Base-by-base conservation (phyloP, 768 basidiomycete species). In the Lyophyllum atratum region DNA sequence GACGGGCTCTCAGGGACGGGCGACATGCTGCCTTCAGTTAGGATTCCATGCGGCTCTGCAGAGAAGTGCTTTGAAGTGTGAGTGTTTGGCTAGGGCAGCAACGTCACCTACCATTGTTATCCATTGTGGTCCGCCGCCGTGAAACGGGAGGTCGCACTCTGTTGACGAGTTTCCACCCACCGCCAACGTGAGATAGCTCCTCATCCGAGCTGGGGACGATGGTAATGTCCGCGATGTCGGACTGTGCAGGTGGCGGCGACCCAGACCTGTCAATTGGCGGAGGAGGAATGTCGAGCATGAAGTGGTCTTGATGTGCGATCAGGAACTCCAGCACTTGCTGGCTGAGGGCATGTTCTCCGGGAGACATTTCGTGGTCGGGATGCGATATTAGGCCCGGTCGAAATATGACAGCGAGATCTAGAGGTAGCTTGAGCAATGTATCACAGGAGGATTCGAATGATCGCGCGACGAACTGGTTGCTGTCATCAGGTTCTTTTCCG, bases 381-480 rank as follows among this genome's bases (percentile, higher is more conserved):
- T 95, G 93, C 9, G 93, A 91, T 57, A 99, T 86, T 4, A 99
- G 77, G 17, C 95, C 97, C 0, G 97, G 97, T 56, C 95, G 91
- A 74, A 99, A 99, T 62, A 98, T 96, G 45, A 96, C 90, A 17
- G 96, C 97, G 19, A 99, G 86, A 74, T 99, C 96, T 93, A 24
- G 10, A 51, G 52, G 11, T 17, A 40, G 39, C 26, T 54, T 50
- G 44, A 52, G 29, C 26, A 45, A 21, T 37, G 22, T 49, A 12
- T 42, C 34, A 34, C 42, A 28, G 31, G 47, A 26, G 14, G 11
- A 25, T 40, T 51, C 22, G 52, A 55, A 54, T n/a, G 31, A 33
- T 25, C 3, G 14, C 46, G 37, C 25, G 31, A 83, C 91, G 64
- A 62, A 97, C 95, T 98, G 55, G 89, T 81, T 21, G 96, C 90